Conservation (phyloP, 768 basidiomycete species). For the Amanita phalloides region DNA sequence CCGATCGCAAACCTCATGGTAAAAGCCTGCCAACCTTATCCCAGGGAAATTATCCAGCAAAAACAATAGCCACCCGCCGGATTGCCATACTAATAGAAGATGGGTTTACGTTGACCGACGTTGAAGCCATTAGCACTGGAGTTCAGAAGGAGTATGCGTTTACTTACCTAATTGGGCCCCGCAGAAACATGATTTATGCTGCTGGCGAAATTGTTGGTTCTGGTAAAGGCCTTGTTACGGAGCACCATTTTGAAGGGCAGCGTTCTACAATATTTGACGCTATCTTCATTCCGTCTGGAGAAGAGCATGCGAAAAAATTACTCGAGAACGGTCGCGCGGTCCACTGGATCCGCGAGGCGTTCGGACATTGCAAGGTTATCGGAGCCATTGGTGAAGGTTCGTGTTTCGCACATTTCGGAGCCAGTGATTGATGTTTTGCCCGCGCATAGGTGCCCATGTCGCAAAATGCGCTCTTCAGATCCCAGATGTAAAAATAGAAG, state of each 20-base stretch:
- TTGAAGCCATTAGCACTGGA: conserved; percentile 44
- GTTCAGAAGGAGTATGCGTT: conserved; percentile 44
- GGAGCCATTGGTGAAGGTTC: conserved; percentile 63
- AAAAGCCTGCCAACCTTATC: conserved; percentile 45
- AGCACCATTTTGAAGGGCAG: conserved; percentile 70
- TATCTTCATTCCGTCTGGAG: conserved; percentile 66
- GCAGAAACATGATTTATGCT: conserved; percentile 42
- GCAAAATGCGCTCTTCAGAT: conserved; percentile 35
- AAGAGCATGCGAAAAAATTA: conserved; percentile 45
- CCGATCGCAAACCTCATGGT: conserved; percentile 45
- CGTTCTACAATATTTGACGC: conserved; percentile 83
- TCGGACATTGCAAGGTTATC: conserved; percentile 79
- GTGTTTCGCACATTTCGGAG: conserved; percentile 2
- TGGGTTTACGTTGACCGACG: conserved; percentile 30
- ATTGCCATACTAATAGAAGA: conserved; percentile 61
- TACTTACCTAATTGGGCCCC: conserved; percentile 55
- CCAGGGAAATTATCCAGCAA: conserved; percentile 43
- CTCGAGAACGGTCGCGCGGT: conserved; percentile 54
- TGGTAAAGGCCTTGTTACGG: conserved; percentile 30
- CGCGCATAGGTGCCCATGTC: conserved; percentile 27
- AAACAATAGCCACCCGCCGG: conserved; percentile 54
- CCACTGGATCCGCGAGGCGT: conserved; percentile 79
- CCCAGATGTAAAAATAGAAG: conserved; percentile 32
- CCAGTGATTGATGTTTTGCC: not conserved
- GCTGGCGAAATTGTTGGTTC: conserved; percentile 16